Conservation (phyloP, 148 eudicot species). For the Vaccinium vitisidaea region DNA sequence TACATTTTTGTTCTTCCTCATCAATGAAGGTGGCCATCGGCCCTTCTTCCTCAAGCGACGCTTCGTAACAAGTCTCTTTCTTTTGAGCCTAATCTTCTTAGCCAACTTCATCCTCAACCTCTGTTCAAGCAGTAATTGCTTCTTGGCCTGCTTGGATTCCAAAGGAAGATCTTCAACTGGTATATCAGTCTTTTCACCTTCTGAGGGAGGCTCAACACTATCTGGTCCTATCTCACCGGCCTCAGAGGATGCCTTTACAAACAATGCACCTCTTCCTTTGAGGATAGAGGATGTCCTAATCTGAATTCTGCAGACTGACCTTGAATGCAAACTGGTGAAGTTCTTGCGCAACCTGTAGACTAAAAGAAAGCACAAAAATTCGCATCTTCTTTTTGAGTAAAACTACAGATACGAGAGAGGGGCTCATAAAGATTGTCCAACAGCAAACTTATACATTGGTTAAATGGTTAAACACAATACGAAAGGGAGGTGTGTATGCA, state of each 20-base stretch:
- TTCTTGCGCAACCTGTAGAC: slow-evolving; percentile 35
- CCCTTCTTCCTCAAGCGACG: slow-evolving; percentile 87
- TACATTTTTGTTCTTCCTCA: slow-evolving; percentile 81
- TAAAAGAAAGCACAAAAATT: slow-evolving; percentile 23
- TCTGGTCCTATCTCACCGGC: slow-evolving; percentile 24
- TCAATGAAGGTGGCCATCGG: slow-evolving; percentile 96
- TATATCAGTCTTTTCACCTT: slow-evolving; percentile 27
- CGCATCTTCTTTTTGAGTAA: too few species aligned
- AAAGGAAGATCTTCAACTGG: slow-evolving; percentile 71
- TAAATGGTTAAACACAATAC: background rate
- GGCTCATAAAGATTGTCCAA: background rate
- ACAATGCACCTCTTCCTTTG: slow-evolving; percentile 36
- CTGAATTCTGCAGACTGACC: slow-evolving; percentile 29
- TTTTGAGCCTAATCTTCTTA: slow-evolving; percentile 78
- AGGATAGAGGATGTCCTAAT: slow-evolving; percentile 32
- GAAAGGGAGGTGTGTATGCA: background rate
- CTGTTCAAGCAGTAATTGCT: slow-evolving; percentile 62
- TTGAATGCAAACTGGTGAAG: slow-evolving; percentile 28
- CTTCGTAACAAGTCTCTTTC: slow-evolving; percentile 75
- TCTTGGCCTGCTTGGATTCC: slow-evolving; percentile 79
- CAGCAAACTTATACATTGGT: background rate
- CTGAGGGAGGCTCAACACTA: slow-evolving; percentile 39
- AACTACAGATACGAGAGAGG: background rate
- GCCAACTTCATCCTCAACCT: slow-evolving; percentile 72
- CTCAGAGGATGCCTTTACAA: slow-evolving; percentile 55